Evolutionary conservation across 83 land plant genomes (phyloP).

Genomic region (Thuja plicata): DNA sequence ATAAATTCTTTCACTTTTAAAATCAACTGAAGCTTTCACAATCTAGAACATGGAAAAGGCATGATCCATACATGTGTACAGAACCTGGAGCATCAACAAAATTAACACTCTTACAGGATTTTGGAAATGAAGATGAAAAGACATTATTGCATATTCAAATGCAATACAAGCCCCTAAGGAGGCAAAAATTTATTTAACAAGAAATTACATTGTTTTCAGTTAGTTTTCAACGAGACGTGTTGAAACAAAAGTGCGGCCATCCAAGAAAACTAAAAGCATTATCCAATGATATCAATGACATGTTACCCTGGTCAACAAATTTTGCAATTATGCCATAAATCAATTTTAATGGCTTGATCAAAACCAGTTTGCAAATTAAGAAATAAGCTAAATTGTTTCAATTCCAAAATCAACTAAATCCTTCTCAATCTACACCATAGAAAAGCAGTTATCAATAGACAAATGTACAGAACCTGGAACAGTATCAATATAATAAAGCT

Average conservation of each 20-base stretch:
- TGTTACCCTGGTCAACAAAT: not conserved
- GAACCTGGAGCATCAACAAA: too few relatives aligned
- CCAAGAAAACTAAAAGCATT: not conserved
- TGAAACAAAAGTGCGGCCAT: conserved; percentile 7
- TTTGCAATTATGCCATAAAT: not conserved
- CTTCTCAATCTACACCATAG: not conserved
- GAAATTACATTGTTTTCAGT: not conserved
- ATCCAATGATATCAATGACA: not conserved
- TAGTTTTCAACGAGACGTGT: not conserved
- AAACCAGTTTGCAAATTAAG: not conserved
- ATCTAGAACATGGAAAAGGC: not conserved
- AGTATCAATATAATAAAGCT: not conserved
- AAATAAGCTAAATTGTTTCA: not conserved
- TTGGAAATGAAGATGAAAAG: not conserved
- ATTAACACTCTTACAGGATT: not conserved
- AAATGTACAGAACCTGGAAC: not conserved
- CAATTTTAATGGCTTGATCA: not conserved
- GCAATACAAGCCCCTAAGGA: not conserved
- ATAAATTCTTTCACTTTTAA: not conserved
- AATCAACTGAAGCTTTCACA: not conserved
- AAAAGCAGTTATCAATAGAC: not conserved
- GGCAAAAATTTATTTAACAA: not conserved
- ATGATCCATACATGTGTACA: not conserved
- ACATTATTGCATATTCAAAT: not conserved
- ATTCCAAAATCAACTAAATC: not conserved